Base-by-base conservation (phyloP, 495 filamentous ascomycete species). In the Aspergillus indologenus region DNA sequence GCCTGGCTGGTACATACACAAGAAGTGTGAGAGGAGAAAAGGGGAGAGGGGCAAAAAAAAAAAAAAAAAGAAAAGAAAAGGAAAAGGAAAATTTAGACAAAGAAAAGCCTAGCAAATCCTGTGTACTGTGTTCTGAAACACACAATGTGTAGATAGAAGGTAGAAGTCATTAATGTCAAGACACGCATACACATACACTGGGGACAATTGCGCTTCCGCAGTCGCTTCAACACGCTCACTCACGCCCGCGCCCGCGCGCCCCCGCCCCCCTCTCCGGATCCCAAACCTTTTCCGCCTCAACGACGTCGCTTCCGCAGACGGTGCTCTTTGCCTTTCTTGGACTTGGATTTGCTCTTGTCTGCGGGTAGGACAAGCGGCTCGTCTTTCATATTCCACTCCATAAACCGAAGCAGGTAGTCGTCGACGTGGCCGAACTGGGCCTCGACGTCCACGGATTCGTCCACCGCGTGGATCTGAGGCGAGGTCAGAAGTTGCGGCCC, bases 391-490 rank as follows among this genome's bases (percentile, higher is more conserved):
- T 92, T 85, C 78, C 80, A 85, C 59, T 89, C 81, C 84, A 95
- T 88, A 59, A 84, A 84, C 24, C 78, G 75, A 55, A 97, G 74
- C 83, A 98, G 90, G 67, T 91, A 96, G 45, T 93, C 90, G 65
- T 98, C 93, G 24, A 95, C 81, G 60, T 84, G 80, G 31, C 86
- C 80, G 45, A 65, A 72, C 43, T 72, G 65, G 47, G 51, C 54
- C 44, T 72, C 72, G 44, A 48, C 65, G 47, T 79, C 79, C 6
- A 66, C 65, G 3, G 72, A 66, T 5, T 74, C 76, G 15, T 72
- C 78, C 18, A 67, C 54, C 15, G 45, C 61, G 21, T 57, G 63
- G 11, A 58, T 42, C n/a, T 59, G 47, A 19, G 58, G 49, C 45
- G 60, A 42, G 24, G 55, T 40, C 26, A 48, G 43, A 19, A 34